phyloP scores from a whole-genome alignment of 352 stramenopile species.

The Aphanomyces stellatus region DNA sequence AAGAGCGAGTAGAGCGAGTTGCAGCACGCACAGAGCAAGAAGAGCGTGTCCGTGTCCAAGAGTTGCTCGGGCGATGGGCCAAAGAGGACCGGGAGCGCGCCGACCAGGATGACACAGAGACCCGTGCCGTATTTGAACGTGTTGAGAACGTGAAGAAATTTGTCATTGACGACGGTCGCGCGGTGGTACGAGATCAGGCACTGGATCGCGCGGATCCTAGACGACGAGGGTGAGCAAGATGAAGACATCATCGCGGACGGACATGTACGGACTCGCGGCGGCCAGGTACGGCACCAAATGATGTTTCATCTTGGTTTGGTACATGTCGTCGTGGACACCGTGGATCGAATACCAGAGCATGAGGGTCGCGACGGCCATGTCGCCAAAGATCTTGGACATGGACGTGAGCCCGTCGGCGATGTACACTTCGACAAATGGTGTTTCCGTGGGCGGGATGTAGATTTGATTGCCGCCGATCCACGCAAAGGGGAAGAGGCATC shows the following conservation, averaged over 20 bases:
- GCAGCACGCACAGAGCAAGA: conserved; percentile 71
- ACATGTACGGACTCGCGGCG: conserved; percentile 67
- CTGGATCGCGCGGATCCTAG: conserved; percentile 64
- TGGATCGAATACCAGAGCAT: conserved; percentile 48
- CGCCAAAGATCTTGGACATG: conserved; percentile 78
- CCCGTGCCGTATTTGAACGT: conserved; percentile 82
- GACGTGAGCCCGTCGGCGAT: conserved; percentile 72
- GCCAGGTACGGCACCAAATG: conserved; percentile 63
- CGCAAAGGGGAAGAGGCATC: conserved; percentile 9
- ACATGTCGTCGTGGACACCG: conserved; percentile 37
- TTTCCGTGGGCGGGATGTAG: neutral
- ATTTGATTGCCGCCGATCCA: neutral
- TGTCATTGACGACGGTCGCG: conserved; percentile 53
- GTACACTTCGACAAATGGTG: conserved; percentile 68
- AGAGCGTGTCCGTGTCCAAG: conserved; percentile 54
- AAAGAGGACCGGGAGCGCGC: conserved; percentile 65
- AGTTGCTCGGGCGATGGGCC: conserved; percentile 24
- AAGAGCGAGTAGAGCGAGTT: conserved; percentile 95
- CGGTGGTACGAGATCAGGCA: conserved; percentile 77
- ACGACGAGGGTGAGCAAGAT: conserved; percentile 5
- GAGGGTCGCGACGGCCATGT: conserved; percentile 49
- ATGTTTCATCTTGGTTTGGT: conserved; percentile 63
- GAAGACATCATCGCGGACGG: conserved; percentile 14
- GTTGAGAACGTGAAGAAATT: conserved; percentile 75
- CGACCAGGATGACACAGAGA: conserved; percentile 66